Base-by-base conservation (phyloP, 129 eudicot species). In the Gnaphalium uliginosum region DNA sequence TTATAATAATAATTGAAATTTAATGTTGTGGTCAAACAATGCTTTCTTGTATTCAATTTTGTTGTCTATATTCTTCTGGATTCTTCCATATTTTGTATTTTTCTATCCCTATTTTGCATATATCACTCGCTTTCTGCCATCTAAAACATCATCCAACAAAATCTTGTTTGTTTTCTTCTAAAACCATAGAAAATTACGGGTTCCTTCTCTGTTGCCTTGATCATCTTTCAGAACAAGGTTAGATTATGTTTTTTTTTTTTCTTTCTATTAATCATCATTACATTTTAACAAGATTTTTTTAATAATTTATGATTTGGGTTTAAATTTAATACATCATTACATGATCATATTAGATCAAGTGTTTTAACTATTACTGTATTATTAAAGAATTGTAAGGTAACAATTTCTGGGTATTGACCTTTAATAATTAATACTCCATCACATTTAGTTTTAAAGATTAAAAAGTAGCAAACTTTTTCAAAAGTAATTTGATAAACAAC, bases 191-290 rank as follows among this genome's bases (percentile, higher is more conserved):
- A n/a, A n/a, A n/a, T n/a, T n/a, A n/a, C n/a, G n/a, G n/a, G 26
- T 22, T 32, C 33, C 10, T 78, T 43, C 67, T 64, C 24, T 79
- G 23, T 71, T 27, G 43, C 72, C 66, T 77, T 63, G 48, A 79
- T 71, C 73, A 63, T 79, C 82, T 62, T 62, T 67, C 58, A 71
- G 6, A 62, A 78, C 30, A 62, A 79, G 82, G 82, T 79, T 71
- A 62, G 77, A 62, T 62, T 23, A 5, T 4, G n/a, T 46, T 19
- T 37, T 21, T 21, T 5, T 72, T 72, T 10, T 43, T 65, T 48
- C 13, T 5, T 39, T n/a, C 10, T 33, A 2, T 41, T 14, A 14
- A 17, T 1, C 4, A 11, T 48, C n/a, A 11, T 48, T 3, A 48
- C 35, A 32, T 32, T 32, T 32, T 32, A 32, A 32, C 35, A 32